phyloP scores from a whole-genome alignment of 148 eudicot genomes.

The Oxyria digyna region DNA sequence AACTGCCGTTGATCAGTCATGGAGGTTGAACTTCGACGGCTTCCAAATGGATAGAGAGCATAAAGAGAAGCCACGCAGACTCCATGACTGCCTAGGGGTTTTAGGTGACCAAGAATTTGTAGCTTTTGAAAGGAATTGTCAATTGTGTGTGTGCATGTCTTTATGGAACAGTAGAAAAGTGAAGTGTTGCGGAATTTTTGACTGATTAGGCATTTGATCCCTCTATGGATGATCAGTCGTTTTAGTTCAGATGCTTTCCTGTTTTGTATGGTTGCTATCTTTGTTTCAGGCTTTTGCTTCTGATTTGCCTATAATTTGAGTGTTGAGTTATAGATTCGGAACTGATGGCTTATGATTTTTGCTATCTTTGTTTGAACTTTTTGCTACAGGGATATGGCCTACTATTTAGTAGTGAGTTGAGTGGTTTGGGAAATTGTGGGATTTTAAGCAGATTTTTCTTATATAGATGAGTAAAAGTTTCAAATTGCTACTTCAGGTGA shows the following conservation, averaged over 20 bases:
- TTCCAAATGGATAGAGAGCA: conserved; percentile 31
- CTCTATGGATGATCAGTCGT: background rate
- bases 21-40: conserved; percentile 59
- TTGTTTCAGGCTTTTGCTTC: background rate
- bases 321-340: background rate
- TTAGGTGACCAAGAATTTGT: conserved; percentile 25
- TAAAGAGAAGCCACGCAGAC: conserved; percentile 45
- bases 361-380: background rate
- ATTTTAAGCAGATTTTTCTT: background rate
- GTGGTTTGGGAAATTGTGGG: background rate
- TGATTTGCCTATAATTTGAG: background rate
- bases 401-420: background rate
- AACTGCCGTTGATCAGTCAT: conserved; percentile 24
- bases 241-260: background rate
- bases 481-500: background rate
- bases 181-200: background rate
- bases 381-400: background rate
- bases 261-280: background rate
- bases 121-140: background rate
- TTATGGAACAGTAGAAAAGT: background rate
- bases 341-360: background rate
- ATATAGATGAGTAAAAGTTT: background rate
- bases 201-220: background rate
- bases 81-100: conserved; percentile 62
- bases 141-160: background rate